These are phyloP conservation scores for Epichloe brachyelytri DNA, from an alignment of 2,329 filamentous ascomycete genomes.

Conservation along the genomic window DNA sequence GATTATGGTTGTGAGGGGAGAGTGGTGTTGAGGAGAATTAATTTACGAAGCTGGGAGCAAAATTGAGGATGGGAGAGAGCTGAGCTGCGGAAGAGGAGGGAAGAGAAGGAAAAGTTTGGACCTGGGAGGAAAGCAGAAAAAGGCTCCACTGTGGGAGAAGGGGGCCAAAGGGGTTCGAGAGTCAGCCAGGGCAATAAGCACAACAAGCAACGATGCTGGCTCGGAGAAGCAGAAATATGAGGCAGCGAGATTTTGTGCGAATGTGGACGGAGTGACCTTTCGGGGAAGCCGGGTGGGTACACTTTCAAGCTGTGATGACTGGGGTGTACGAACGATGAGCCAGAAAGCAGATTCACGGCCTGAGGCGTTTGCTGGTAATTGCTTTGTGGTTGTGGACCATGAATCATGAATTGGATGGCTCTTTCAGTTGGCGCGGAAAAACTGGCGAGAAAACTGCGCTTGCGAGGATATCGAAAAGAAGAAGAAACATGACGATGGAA, in stretches of 20 bases:
- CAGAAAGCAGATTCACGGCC: conserved; percentile 13
- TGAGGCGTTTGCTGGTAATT: conserved; percentile 15
- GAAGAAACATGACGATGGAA: neutral
- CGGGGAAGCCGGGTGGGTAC: conserved; percentile 24
- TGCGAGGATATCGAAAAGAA: neutral
- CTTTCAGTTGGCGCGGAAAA: neutral
- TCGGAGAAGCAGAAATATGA: conserved; percentile 7
- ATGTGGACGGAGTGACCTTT: conserved; percentile 16
- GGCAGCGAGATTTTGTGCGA: conserved; percentile 22
- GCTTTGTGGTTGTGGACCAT: conserved; percentile 6
- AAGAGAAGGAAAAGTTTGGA: conserved; percentile 25
- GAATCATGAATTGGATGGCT: conserved; percentile 4
- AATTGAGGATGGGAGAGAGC: conserved; percentile 22
- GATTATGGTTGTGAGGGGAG: conserved; percentile 39
- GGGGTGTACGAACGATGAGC: conserved; percentile 7
- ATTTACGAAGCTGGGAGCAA: conserved; percentile 20
- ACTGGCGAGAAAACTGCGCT: neutral
- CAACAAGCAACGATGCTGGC: conserved; percentile 11
- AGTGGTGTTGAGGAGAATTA: conserved; percentile 15
- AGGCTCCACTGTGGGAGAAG: conserved; percentile 21
- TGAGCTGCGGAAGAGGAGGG: conserved; percentile 24
- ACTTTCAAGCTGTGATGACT: conserved; percentile 13
- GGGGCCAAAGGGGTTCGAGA: conserved; percentile 16
- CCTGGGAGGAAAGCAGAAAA: conserved; percentile 22
- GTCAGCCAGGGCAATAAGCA: conserved; percentile 24